Evolutionary conservation across 108 stramenopile genomes (phyloP).

Genomic region (Chaetoceros muelleri): DNA sequence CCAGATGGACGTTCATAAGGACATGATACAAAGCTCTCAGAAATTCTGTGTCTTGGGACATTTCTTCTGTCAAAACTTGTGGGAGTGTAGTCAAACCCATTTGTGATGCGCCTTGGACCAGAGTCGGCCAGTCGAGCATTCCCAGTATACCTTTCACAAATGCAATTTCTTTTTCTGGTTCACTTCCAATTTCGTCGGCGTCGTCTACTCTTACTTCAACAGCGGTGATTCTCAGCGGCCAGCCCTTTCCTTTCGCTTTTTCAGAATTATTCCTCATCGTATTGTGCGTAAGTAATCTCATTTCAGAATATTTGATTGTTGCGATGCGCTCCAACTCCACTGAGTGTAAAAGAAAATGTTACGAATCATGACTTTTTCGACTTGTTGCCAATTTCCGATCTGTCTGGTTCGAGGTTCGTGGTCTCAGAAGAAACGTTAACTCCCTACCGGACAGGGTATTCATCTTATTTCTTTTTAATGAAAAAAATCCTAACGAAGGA

Average conservation of each 20-base stretch:
- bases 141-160: conserved; percentile 69
- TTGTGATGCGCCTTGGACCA: conserved; percentile 53
- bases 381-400: no score
- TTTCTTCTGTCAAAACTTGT: conserved; percentile 50
- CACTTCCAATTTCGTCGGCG: conserved; percentile 10
- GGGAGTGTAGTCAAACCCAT: conserved; percentile 76
- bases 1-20: conserved; percentile 90
- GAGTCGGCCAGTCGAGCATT: conserved; percentile 55
- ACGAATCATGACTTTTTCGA: no score
- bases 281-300: conserved; percentile 90
- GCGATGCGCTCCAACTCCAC: no score
- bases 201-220: conserved; percentile 70
- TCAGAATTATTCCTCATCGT: conserved; percentile 71
- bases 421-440: no score
- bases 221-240: conserved; percentile 74
- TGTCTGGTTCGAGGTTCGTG: no score
- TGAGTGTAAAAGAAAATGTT: no score
- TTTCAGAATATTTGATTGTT: conserved; percentile 15
- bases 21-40: conserved; percentile 82
- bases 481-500: no score
- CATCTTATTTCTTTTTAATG: no score
- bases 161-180: conserved; percentile 35
- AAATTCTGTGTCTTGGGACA: conserved; percentile 71
- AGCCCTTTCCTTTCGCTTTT: conserved; percentile 57
- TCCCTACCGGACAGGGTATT: no score